phyloP scores from a whole-genome alignment of 495 filamentous ascomycete species.

The Pseudomonodictys pantanalensis region DNA sequence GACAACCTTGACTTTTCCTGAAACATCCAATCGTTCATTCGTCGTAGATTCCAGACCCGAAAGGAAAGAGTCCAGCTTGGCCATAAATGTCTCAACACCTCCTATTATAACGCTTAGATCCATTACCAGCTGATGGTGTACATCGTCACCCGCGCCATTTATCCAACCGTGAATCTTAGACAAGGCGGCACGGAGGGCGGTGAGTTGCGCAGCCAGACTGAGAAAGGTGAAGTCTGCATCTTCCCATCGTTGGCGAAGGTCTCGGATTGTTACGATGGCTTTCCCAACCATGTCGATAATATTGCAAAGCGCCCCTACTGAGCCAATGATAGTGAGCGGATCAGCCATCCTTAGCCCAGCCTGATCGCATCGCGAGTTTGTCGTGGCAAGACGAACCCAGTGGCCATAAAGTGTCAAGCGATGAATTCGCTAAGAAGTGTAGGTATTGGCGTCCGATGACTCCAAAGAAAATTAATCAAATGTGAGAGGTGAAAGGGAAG shows the following conservation, averaged over 20 bases:
- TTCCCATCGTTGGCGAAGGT: slow-evolving; percentile 31
- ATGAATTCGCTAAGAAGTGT: no score
- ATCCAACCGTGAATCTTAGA: slow-evolving; percentile 35
- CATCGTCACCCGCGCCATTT: slow-evolving; percentile 8
- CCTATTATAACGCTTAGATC: slow-evolving; percentile 31
- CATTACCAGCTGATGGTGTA: slow-evolving; percentile 35
- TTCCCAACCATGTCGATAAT: slow-evolving; percentile 27
- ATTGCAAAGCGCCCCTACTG: slow-evolving; percentile 17
- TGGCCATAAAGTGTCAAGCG: no score
- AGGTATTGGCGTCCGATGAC: no score
- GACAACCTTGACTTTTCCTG: slow-evolving; percentile 17
- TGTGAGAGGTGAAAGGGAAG: no score
- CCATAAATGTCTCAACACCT: slow-evolving; percentile 25
- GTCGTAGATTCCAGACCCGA: slow-evolving; percentile 2
- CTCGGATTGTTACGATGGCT: slow-evolving; percentile 17
- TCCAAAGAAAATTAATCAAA: no score
- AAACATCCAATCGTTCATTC: not conserved
- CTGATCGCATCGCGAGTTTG: no score
- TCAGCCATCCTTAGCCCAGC: no score
- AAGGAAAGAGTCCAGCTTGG: slow-evolving; percentile 26
- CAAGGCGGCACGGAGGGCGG: slow-evolving; percentile 30
- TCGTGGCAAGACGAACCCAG: no score
- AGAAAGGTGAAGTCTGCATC: slow-evolving; percentile 25
- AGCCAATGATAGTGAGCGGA: slow-evolving; percentile 33
- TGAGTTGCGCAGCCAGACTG: slow-evolving; percentile 32